Evolutionary conservation across 2,329 filamentous ascomycete species (phyloP), one percentile per base, ranked within the genome.

Genomic region (Pezicula rhizophila): DNA sequence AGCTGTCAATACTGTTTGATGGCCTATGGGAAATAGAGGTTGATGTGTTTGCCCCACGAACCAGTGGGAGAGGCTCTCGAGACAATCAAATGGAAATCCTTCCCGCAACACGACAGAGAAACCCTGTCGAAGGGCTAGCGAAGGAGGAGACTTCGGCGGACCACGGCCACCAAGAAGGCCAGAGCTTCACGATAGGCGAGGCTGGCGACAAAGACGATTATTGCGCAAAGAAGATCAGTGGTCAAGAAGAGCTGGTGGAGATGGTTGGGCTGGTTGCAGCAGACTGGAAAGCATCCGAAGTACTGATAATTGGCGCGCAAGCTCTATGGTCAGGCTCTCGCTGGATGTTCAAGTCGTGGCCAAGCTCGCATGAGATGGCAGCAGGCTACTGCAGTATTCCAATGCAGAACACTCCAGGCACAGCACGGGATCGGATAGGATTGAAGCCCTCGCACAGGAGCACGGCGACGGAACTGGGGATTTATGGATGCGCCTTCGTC

Each of bases 181-280:
- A 28, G 25, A 17, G 17, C 40, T 23, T 35, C 49, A 40, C 49
- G 49, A 51, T 48, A 47, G 49, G 45, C 49, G 49, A 51, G 49
- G 25, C 23, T 23, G 23, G 23, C 39, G 38, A 12, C 38, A 43
- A 43, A 33, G 12, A 45, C 35, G 23, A 20, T 11, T 8, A 41
- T 26, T 14, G 28, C 17, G 42, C n/a, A 39, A 39, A 25, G 47
- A 45, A 17, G 47, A 20, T 40, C 40, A 31, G 46, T 14, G 15
- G 47, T 34, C 11, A 26, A 12, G 12, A 18, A 37, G 23, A 35
- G 43, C 43, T 15, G 43, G 14, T 11, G 20, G 14, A 33, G 25
- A 4, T 34, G 43, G 41, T 43, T 10, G 41, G 18, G 31, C 20
- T 20, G 14, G 31, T 39, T 46, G 12, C 33, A 37, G 18, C 14